Conservation (phyloP, 2,329 filamentous ascomycete genomes). For the Ophioceras dolichostomum region DNA sequence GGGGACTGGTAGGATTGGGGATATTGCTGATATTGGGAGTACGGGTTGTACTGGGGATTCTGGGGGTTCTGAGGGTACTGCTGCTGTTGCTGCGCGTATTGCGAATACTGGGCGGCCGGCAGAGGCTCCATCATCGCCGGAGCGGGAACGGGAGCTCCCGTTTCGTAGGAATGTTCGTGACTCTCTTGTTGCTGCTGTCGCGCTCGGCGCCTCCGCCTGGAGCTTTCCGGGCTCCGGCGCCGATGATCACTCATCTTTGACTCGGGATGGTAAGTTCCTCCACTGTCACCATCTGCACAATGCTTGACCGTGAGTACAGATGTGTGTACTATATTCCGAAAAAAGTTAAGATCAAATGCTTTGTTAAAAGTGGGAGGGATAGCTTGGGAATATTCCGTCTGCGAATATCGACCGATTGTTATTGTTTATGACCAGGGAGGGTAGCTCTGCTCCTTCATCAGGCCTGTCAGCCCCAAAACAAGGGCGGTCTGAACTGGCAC, state of each 20-base stretch:
- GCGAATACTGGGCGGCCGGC: neutral
- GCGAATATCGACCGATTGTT: neutral
- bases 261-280: too few species aligned
- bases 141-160: neutral
- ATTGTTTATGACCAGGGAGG: constrained; percentile 4
- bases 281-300: too few species aligned
- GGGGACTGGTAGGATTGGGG: neutral
- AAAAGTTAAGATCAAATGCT: too few species aligned
- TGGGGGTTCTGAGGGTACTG: neutral
- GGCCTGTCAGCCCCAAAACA: constrained; percentile 2
- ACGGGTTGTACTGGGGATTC: neutral
- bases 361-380: too few species aligned
- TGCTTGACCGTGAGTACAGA: too few species aligned
- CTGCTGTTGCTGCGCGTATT: neutral
- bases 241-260: constrained; percentile 24
- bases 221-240: constrained; percentile 43
- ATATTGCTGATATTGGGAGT: neutral
- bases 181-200: too few species aligned
- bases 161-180: constrained; percentile 26
- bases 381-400: too few species aligned
- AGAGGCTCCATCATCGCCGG: neutral
- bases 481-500: constrained; percentile 2
- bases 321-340: too few species aligned
- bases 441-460: constrained; percentile 1
- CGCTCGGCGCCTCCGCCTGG: constrained; percentile 33